Evolutionary conservation across 495 filamentous ascomycete genomes (phyloP).

Genomic region (Xylaria scruposa): DNA sequence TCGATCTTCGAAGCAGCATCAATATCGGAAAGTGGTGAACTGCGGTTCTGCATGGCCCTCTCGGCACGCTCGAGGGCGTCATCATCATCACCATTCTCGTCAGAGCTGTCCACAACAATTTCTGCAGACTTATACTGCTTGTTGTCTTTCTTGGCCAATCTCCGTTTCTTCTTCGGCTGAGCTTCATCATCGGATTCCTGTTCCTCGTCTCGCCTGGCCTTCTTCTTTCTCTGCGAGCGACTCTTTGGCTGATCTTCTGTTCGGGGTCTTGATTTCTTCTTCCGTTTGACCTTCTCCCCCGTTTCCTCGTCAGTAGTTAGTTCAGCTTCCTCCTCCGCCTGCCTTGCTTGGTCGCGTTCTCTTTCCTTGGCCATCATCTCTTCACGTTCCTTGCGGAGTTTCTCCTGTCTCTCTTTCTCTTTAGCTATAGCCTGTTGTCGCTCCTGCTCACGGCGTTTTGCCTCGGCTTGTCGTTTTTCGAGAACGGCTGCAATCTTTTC

Average conservation of each 20-base stretch:
- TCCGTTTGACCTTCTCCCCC: slow-evolving; percentile 75
- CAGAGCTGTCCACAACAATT: slow-evolving; percentile 74
- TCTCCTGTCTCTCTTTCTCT: slow-evolving; percentile 72
- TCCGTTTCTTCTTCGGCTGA: slow-evolving; percentile 66
- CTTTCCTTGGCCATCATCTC: slow-evolving; percentile 78
- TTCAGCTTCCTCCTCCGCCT: slow-evolving; percentile 80
- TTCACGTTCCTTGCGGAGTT: slow-evolving; percentile 82
- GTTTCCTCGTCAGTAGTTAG: slow-evolving; percentile 78
- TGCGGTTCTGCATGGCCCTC: slow-evolving; percentile 41
- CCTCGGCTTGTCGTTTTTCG: slow-evolving; percentile 76
- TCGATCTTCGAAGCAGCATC: slow-evolving; percentile 38
- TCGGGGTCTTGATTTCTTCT: slow-evolving; percentile 59
- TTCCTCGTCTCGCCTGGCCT: slow-evolving; percentile 61
- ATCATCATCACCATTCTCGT: slow-evolving; percentile 39
- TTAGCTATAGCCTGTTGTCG: slow-evolving; percentile 67
- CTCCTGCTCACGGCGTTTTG: slow-evolving; percentile 74
- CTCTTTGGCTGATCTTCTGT: slow-evolving; percentile 54
- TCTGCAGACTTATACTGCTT: slow-evolving; percentile 82
- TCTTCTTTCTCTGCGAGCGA: slow-evolving; percentile 72
- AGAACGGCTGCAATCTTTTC: slow-evolving; percentile 79
- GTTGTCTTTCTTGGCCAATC: slow-evolving; percentile 60
- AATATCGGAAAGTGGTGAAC: slow-evolving; percentile 36
- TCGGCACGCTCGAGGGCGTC: slow-evolving; percentile 54
- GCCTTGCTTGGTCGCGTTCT: slow-evolving; percentile 65
- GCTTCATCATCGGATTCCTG: slow-evolving; percentile 53